A percentile compares a stretch with the other conserved stretches of the same genome.
Evolutionary conservation across 129 eudicot species (phyloP).

Genomic region (Heracleum sosnowskyi): DNA sequence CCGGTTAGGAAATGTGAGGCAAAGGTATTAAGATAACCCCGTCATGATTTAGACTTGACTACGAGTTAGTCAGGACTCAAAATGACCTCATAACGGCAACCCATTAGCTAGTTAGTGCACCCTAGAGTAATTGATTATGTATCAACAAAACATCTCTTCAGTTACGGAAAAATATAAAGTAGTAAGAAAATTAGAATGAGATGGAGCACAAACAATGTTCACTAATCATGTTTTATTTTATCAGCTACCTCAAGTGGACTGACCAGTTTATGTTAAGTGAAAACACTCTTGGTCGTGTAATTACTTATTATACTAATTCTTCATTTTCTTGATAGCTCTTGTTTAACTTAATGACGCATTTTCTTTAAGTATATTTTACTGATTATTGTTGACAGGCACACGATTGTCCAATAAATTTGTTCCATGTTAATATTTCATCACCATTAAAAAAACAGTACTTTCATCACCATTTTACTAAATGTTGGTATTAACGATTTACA

Average conservation of each 20-base stretch:
- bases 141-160: not conserved
- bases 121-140: not conserved
- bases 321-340: not conserved
- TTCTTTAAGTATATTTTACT: not conserved
- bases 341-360: not conserved
- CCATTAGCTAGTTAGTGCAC: not conserved
- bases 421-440: not conserved
- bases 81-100: constrained; percentile 9
- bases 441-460: no score
- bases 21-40: not conserved
- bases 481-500: no score
- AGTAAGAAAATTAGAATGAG: not conserved
- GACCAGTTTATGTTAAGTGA: not conserved
- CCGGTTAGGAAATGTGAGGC: not conserved
- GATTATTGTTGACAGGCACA: not conserved
- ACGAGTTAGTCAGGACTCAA: constrained; percentile 2
- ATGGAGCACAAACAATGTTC: not conserved
- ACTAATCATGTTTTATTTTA: no score
- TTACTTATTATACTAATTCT: not conserved
- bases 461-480: no score
- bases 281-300: not conserved
- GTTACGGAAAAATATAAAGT: not conserved
- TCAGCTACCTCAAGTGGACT: not conserved
- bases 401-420: not conserved
- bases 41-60: constrained; percentile 2